Conservation (phyloP, 768 basidiomycete species). For the Postia placenta region DNA sequence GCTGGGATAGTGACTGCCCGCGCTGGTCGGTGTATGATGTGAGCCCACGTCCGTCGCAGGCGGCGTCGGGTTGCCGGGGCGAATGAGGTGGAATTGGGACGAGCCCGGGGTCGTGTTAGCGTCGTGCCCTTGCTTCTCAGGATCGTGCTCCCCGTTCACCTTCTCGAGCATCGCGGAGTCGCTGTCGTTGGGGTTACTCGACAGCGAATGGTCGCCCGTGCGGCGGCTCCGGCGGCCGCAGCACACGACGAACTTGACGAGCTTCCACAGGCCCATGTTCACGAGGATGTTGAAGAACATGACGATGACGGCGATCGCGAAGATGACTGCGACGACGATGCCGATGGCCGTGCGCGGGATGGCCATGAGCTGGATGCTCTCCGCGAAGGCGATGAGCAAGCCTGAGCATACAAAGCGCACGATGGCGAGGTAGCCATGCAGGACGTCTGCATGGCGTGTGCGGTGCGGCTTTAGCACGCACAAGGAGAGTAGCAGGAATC, state of each 20-base stretch:
- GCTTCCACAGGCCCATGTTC: conserved; percentile 20
- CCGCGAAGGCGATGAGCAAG: conserved; percentile 72
- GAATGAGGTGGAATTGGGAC: conserved; percentile 13
- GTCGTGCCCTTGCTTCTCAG: conserved; percentile 19
- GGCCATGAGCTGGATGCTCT: conserved; percentile 53
- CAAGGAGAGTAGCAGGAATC: conserved; percentile 46
- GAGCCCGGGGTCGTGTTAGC: conserved; percentile 12
- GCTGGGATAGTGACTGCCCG: conserved; percentile 10
- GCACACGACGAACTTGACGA: conserved; percentile 12
- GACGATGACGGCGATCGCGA: conserved; percentile 63
- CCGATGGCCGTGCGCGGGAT: conserved; percentile 84
- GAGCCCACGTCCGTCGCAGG: conserved; percentile 5
- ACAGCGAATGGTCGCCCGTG: conserved; percentile 13
- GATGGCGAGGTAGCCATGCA: conserved; percentile 59
- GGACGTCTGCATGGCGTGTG: conserved; percentile 64
- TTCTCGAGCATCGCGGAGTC: conserved; percentile 19
- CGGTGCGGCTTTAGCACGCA: conserved; percentile 56
- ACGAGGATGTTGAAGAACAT: conserved; percentile 52
- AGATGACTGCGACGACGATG: conserved; percentile 64
- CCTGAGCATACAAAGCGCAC: conserved; percentile 66
- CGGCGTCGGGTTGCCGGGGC: conserved; percentile 22
- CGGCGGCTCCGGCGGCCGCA: conserved; percentile 9
- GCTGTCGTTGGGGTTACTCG: conserved; percentile 12
- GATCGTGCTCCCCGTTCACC: conserved; percentile 3
- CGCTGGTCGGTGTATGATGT: conserved; percentile 11